Evolutionary conservation across 179 eudicot genomes (phyloP).

Genomic region (Heliamphora pulchella): DNA sequence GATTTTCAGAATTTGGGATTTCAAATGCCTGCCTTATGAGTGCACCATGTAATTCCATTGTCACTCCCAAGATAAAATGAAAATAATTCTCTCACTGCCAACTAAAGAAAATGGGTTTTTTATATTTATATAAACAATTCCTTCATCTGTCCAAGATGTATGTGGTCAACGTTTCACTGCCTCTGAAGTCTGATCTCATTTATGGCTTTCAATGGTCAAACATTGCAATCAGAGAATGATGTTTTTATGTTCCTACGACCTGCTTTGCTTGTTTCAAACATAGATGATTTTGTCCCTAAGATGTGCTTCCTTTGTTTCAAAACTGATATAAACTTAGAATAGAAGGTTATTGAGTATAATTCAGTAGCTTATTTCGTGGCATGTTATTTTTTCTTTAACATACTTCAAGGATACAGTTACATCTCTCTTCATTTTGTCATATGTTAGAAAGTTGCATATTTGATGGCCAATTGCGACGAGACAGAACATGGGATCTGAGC

Average conservation of each 20-base stretch:
- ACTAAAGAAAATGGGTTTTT: background rate
- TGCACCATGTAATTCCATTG: background rate
- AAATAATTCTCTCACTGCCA: too few relatives aligned
- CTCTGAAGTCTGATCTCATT: background rate
- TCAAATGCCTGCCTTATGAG: background rate
- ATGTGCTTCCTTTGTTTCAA: background rate
- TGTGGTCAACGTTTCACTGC: background rate
- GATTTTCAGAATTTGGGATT: background rate
- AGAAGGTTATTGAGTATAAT: background rate
- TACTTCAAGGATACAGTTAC: constrained; percentile 6
- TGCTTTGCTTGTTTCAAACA: background rate
- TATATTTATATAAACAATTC: background rate
- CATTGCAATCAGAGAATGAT: background rate
- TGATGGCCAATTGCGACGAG: background rate
- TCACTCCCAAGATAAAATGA: background rate
- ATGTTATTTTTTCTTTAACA: background rate
- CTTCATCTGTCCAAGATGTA: background rate
- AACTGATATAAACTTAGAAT: background rate
- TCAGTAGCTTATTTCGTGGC: background rate
- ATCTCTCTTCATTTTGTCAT: background rate
- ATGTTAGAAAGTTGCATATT: background rate
- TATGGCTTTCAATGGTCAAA: background rate
- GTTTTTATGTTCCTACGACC: background rate
- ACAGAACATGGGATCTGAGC: background rate
- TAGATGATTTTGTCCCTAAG: background rate